Base-by-base conservation (phyloP, 148 eudicot genomes). In the Dysphania ambrosioides region DNA sequence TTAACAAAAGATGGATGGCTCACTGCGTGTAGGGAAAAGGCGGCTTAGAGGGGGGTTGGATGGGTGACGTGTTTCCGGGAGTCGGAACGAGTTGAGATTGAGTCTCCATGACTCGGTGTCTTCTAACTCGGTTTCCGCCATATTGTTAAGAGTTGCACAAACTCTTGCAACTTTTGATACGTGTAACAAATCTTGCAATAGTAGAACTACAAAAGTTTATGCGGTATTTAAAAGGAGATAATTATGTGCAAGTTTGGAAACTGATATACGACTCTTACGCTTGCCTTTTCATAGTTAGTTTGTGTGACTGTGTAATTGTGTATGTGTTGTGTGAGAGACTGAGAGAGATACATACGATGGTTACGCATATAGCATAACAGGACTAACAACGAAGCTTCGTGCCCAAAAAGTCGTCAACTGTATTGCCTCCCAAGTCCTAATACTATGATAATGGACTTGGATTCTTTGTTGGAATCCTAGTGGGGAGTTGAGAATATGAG, bases 61-160 rank as follows among this genome's bases (percentile, higher is more conserved):
- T 21, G 74, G 27, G 2, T 70, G 72, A 1, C 65, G 74, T 66
- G 68, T 57, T 49, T 68, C 64, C 0, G 83, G 79, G 2, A 74
- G 24, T 23, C 57, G 85, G 67, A 79, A 75, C 21, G 73, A 67
- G 67, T 62, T 68, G 49, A 82, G 23, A 53, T 79, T 82, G 76
- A 82, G 85, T 62, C 82, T 70, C 82, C 78, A 74, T 79, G 82
- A 74, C 74, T 49, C 72, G 61, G 60, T 1, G 35, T 62, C 49
- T 26, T 49, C 47, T 49, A 62, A 59, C 74, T 73, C 69, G n/a
- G 40, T 8, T 38, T 68, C 68, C 26, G 78, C 72, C 60, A 36
- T 55, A 19, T 12, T 5, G 31, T 13, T 8, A 4, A 60, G 49
- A 0, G 35, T 41, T 30, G 29, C 58, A 19, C 26, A 53, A 53